Evolutionary conservation across 2,329 filamentous ascomycete genomes (phyloP), one percentile per base, ranked within the genome.

Genomic region (Cyphellophora attinorum): DNA sequence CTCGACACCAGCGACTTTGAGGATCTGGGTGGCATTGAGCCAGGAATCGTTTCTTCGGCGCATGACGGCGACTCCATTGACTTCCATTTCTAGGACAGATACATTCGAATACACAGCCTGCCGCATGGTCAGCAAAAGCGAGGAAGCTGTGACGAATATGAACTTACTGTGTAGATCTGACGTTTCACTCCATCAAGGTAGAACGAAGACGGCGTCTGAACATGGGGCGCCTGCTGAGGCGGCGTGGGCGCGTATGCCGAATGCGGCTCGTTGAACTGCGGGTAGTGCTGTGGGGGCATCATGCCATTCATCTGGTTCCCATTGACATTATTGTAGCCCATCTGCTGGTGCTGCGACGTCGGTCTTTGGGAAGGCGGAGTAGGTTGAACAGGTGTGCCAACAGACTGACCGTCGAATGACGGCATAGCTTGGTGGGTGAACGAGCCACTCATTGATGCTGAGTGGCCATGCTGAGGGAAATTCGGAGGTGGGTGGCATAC

Each of bases 11-110:
- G 91, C 91, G 27, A 93, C 85, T 56, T 98, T 98, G 31, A 98
- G 67, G 40, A 98, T 96, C 56, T 98, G 91, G 35, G 91, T 98
- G n/a, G 91, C 91, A 62, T 98, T 98, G 47, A 98, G 71, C 85
- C 89, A 96, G 47, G 85, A 89, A 59, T 98, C 91, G 48, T 83
- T 81, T 45, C 91, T 81, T 39, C 91, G 80, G 57, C 91, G 85
- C 91, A 98, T 98, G 33, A 96, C 88, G 15, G 86, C 85, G 46
- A 98, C 70, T 29, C 76, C 76, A 56, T 94, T 93, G 41, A 96
- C 83, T 58, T 95, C 88, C 86, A 96, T 95, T 61, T 98, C 91
- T 65, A 96, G 98, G 11, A 98, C 91, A 41, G 89, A 81, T 29
- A 96, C 85, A 47, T 88, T 86, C 5, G 89, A 96, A 59, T 96